Base-by-base conservation (phyloP, 306 rosid species). In the Quercus robur region DNA sequence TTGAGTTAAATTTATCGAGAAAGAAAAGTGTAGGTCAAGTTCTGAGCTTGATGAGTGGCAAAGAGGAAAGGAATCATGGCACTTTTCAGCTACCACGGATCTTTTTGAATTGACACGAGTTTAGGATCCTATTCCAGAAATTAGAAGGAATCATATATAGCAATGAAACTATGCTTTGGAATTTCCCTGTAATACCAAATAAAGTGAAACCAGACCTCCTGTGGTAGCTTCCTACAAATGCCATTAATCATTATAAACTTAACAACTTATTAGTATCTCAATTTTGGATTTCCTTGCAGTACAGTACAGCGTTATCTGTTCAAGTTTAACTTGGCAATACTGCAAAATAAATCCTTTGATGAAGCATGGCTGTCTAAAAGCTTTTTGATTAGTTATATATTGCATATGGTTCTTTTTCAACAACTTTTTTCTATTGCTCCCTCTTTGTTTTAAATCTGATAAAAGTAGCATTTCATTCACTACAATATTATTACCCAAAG, bases 401-500 rank as follows among this genome's bases (percentile, higher is more conserved):
- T 80, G 44, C 56, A 41, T n/a, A 63, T 17, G 62, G 66, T 71
- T 64, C n/a, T 70, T 57, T 63, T 69, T 17, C 62, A 61, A 57
- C 54, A 55, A 69, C 10, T n/a, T 35, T 56, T 23, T 46, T 63
- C 28, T 15, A 63, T 56, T 75, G 56, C 41, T 41, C 44, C 10
- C 56, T 44, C 71, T 73, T 59, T 74, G 71, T 55, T 46, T 61
- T 66, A 64, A 56, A 30, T 19, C 44, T 78, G 74, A 78, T 49
- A 55, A 52, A 3, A 31, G 21, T 69, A 66, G 51, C 15, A 17
- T 52, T 74, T 74, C 55, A 72, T 38, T 20, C 73, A 21, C 76
- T 74, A 38, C 21, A 3, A 33, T 30, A 31, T 57, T 56, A 74
- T 56, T 10, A 19, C 51, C 9, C 26, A 12, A 67, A 19, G 28